Evolutionary conservation across 495 filamentous ascomycete genomes (phyloP).

Genomic region (Lichina pygmaea): DNA sequence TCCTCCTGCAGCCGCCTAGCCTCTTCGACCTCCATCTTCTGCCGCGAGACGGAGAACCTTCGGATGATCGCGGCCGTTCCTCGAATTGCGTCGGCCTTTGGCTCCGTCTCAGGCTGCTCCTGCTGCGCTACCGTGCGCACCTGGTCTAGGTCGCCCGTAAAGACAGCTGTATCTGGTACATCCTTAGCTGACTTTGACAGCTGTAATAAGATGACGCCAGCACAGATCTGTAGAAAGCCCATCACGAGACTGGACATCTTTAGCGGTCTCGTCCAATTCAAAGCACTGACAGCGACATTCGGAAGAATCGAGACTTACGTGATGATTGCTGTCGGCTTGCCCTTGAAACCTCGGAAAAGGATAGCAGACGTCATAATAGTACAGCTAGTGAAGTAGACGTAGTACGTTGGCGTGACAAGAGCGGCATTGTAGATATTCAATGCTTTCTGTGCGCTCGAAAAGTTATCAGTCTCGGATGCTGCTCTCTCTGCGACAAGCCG

Average conservation of each 20-base stretch:
- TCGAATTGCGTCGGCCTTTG: conserved; percentile 87
- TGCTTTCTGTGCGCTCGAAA: conserved; percentile 46
- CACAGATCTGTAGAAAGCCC: conserved; percentile 84
- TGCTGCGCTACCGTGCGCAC: conserved; percentile 84
- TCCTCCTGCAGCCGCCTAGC: conserved; percentile 57
- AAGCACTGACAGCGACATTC: neutral
- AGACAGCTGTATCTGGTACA: conserved; percentile 78
- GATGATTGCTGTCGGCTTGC: conserved; percentile 48
- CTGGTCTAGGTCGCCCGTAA: conserved; percentile 82
- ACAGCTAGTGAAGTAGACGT: conserved; percentile 86
- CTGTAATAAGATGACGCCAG: conserved; percentile 86
- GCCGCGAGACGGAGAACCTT: conserved; percentile 46
- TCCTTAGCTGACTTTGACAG: conserved; percentile 97
- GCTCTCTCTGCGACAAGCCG: neutral
- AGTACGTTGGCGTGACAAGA: conserved; percentile 91
- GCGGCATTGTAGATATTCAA: conserved; percentile 94
- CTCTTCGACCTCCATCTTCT: conserved; percentile 60
- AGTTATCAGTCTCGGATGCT: neutral
- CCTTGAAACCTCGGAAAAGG: conserved; percentile 86
- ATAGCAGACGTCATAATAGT: conserved; percentile 87
- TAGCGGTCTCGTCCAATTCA: neutral
- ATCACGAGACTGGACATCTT: conserved; percentile 40
- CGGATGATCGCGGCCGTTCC: conserved; percentile 77
- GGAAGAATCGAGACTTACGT: neutral
- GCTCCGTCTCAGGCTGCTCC: conserved; percentile 81